Evolutionary conservation across 2,329 filamentous ascomycete species (phyloP), one percentile per base, ranked within the genome.

Genomic region (Claviceps pazoutovae): DNA sequence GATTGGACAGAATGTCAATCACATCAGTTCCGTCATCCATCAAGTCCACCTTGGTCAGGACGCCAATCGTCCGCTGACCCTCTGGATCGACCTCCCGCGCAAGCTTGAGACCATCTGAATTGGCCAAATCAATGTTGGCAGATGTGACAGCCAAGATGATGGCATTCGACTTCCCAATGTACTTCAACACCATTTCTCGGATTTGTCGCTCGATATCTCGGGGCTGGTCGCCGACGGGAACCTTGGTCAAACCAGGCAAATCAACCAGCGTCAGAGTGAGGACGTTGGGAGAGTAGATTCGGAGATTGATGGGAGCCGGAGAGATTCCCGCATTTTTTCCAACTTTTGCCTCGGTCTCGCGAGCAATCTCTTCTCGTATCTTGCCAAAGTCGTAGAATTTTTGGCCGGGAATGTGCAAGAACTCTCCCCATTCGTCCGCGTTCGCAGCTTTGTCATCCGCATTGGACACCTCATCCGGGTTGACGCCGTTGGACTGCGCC

Each of bases 1-100:
- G 86, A 54, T 94, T 94, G 58, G 93, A 94, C 63, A 98, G 77
- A 74, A 98, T 98, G 70, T 98, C 93, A 59, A 98, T 91, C 43
- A 97, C 93, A 64, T 98, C 93, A 50, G 93, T 98, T 51, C 93
- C 93, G 26, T 95, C 88, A 68, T 98, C 93, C 93, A 98, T 98
- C 65, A 98, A 72, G 72, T 98, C 93, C 55, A 98, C 90, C 78
- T 98, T 98, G 61, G 91, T 97, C 61, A 98, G 78, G 56, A 98
- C 93, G 79, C 93, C 93, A 59, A 98, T 98, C 48, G 93, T 98
- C 66, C 93, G 82, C 73, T 97, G 91, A 64, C 93, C 93, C 67
- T 98, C 90, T 3, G 91, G 91, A 62, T 98, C 93, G 43, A 98
- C 93, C 72, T 98, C 91, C 62, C 93, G 81, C 42, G 93, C 93